phyloP scores from a whole-genome alignment of 768 basidiomycete genomes.

The Amyloporia xantha region DNA sequence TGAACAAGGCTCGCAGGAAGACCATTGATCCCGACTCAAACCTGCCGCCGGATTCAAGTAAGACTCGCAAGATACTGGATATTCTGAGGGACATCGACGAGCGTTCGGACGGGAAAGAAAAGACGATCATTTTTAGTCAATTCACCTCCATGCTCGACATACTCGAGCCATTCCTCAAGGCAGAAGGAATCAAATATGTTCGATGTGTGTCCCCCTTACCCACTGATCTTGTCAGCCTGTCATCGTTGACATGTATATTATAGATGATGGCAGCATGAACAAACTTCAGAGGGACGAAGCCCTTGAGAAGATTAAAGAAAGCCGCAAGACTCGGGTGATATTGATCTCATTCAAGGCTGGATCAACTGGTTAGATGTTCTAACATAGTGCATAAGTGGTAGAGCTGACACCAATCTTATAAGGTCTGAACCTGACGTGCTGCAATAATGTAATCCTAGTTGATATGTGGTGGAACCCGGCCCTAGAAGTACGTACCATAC shows the following conservation, averaged over 20 bases:
- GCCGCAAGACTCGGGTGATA: conserved; percentile 59
- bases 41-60: conserved; percentile 72
- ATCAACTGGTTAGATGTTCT: conserved; percentile 59
- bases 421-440: conserved; percentile 88
- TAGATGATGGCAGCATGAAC: conserved; percentile 88
- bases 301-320: conserved; percentile 63
- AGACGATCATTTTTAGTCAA: conserved; percentile 96
- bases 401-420: conserved; percentile 19
- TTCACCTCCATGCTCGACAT: conserved; percentile 85
- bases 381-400: too few species aligned
- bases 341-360: conserved; percentile 96
- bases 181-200: conserved; percentile 62
- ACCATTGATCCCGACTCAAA: conserved; percentile 25
- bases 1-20: conserved; percentile 39
- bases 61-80: conserved; percentile 77
- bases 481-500: conserved; percentile 45
- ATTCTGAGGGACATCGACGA: conserved; percentile 60
- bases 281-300: conserved; percentile 71
- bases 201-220: conserved; percentile 85
- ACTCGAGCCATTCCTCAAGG: conserved; percentile 76
- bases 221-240: not conserved
- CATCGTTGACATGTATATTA: too few species aligned
- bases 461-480: conserved; percentile 97
- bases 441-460: conserved; percentile 90
- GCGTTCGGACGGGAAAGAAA: conserved; percentile 57